A percentile compares a stretch with the other conserved stretches of the same genome.
These are phyloP conservation scores for Phlyctochytrium arcticum DNA, from an alignment of 192 early-diverging fungal genomes.

Conservation along the genomic window DNA sequence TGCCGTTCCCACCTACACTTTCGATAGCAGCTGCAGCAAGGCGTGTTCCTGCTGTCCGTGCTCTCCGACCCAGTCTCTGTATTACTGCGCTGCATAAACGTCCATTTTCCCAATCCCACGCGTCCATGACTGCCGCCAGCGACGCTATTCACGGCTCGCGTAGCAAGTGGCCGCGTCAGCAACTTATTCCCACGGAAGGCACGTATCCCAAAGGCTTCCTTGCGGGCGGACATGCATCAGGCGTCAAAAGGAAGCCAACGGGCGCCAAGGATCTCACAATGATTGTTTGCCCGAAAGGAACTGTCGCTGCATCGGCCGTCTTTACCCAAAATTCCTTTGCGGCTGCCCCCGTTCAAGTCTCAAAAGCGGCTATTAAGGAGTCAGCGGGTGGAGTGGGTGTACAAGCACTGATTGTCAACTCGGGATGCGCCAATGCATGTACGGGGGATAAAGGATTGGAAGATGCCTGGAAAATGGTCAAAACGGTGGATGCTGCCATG, in stretches of 20 bases:
- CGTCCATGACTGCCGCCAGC: too few species aligned
- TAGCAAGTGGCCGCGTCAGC: not conserved
- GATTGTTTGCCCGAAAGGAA: slow-evolving; percentile 55
- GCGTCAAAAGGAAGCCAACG: slow-evolving; percentile 80
- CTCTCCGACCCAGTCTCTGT: too few species aligned
- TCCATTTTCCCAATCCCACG: too few species aligned
- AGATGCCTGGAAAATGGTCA: slow-evolving; percentile 70
- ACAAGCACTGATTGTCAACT: slow-evolving; percentile 69
- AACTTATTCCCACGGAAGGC: slow-evolving; percentile 59
- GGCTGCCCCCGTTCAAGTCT: slow-evolving; percentile 84
- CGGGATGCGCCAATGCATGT: slow-evolving; percentile 95
- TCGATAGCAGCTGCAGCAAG: too few species aligned
- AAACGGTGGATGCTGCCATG: slow-evolving; percentile 52
- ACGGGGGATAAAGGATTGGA: slow-evolving; percentile 79
- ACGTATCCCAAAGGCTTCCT: slow-evolving; percentile 82
- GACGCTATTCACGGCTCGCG: not conserved
- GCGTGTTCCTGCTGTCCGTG: too few species aligned
- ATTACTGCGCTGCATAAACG: too few species aligned
- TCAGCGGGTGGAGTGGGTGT: slow-evolving; percentile 39
- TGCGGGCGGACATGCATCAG: slow-evolving; percentile 68
- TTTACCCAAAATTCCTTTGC: slow-evolving; percentile 92
- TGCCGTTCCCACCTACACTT: too few species aligned
- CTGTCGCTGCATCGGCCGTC: slow-evolving; percentile 77
- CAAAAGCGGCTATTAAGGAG: slow-evolving; percentile 33
- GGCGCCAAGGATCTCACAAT: slow-evolving; percentile 75